Conservation (phyloP, 768 basidiomycete species). For the Termitomyces sp. region DNA sequence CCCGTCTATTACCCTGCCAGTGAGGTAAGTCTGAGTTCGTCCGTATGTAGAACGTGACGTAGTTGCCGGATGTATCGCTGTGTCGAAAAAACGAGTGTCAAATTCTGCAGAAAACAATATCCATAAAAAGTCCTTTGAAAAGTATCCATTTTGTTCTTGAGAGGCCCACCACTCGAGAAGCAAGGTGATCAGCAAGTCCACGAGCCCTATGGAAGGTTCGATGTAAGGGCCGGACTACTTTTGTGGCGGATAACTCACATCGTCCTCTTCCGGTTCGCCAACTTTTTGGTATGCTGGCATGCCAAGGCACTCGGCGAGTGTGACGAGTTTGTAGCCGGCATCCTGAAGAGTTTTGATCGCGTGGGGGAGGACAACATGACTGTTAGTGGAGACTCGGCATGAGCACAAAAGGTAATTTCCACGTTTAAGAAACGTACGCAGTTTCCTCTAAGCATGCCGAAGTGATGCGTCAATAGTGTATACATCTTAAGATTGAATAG, state of each 20-base stretch:
- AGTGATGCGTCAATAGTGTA: not conserved
- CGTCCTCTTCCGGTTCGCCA: not conserved
- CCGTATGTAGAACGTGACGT: no score
- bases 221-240: not conserved
- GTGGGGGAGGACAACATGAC: constrained; percentile 21
- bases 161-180: not conserved
- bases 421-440: not conserved
- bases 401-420: no score
- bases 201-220: not conserved
- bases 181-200: not conserved
- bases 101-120: no score
- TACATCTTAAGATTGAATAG: not conserved
- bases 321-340: constrained; percentile 34
- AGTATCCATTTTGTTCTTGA: not conserved
- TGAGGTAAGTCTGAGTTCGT: no score
- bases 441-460: not conserved
- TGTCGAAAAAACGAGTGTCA: no score
- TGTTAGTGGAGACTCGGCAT: not conserved
- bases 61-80: no score
- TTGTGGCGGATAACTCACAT: not conserved
- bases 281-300: constrained; percentile 25
- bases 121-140: no score
- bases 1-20: no score
- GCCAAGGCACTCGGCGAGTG: constrained; percentile 36
- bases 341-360: constrained; percentile 24